Conservation (phyloP, 805 yeast species). For the Suhomyces canberraensis region DNA sequence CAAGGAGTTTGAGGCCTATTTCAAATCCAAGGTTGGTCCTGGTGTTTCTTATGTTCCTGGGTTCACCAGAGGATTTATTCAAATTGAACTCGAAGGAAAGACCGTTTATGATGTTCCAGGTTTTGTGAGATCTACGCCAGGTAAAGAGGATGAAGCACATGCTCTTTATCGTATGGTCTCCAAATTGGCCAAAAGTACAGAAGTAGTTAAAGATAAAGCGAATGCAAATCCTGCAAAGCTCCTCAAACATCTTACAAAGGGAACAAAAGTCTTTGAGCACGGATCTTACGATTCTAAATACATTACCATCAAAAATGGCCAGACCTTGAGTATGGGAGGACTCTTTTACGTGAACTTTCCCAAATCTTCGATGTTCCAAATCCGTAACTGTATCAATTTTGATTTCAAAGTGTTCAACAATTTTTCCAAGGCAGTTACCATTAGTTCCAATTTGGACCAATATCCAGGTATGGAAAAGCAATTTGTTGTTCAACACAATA, state of each 20-base stretch:
- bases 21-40: constrained; percentile 38
- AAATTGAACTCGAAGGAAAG: constrained; percentile 22
- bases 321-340: constrained; percentile 58
- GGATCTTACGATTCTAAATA: constrained; percentile 33
- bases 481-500: constrained; percentile 19
- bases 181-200: too few relatives aligned
- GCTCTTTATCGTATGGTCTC: constrained; percentile 27
- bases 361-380: constrained; percentile 42
- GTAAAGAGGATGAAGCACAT: constrained; percentile 3
- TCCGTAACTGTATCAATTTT: constrained; percentile 44
- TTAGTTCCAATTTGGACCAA: constrained; percentile 24
- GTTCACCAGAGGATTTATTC: constrained; percentile 56
- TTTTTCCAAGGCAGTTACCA: constrained; percentile 27
- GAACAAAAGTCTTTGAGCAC: constrained; percentile 22
- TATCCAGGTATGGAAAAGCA: constrained; percentile 17
- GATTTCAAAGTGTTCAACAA: constrained; percentile 31
- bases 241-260: constrained; percentile 29
- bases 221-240: constrained; percentile 10
- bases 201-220: too few relatives aligned
- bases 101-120: constrained; percentile 49
- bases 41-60: constrained; percentile 61
- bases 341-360: constrained; percentile 59
- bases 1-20: constrained; percentile 12
- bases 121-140: constrained; percentile 19
- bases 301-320: constrained; percentile 40